phyloP scores from a whole-genome alignment of 164 flowering plant species.

The Malania oleifera region DNA sequence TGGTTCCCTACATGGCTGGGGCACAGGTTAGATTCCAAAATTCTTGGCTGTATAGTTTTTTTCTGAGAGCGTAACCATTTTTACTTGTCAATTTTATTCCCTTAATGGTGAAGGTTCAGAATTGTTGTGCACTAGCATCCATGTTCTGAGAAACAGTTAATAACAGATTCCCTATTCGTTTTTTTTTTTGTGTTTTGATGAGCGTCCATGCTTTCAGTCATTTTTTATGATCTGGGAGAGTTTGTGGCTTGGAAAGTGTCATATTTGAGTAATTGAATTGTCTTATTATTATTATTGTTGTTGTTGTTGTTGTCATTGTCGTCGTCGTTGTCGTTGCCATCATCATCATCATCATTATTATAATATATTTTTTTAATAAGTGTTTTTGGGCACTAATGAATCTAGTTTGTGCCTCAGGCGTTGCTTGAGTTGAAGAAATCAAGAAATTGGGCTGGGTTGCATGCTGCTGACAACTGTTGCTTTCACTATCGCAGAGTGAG shows the following conservation, averaged over 20 bases:
- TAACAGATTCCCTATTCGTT: not conserved
- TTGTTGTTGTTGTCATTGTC: too few relatives aligned
- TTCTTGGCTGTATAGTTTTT: not conserved
- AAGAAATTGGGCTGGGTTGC: constrained; percentile 72
- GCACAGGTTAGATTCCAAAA: constrained; percentile 50
- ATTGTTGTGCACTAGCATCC: too few relatives aligned
- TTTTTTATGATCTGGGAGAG: not conserved
- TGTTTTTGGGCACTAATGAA: not conserved
- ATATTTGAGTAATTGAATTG: too few relatives aligned
- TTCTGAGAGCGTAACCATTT: not conserved
- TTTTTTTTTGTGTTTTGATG: not conserved
- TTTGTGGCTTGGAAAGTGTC: too few relatives aligned
- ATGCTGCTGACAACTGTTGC: constrained; percentile 85
- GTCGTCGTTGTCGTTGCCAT: too few relatives aligned
- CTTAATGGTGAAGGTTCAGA: not conserved
- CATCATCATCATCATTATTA: not conserved
- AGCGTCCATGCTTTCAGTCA: not conserved
- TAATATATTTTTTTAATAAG: not conserved
- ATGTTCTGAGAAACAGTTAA: not conserved
- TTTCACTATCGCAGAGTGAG: constrained; percentile 87
- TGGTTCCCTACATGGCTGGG: constrained; percentile 64
- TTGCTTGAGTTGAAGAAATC: constrained; percentile 47
- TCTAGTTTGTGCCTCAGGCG: constrained; percentile 36
- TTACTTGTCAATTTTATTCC: not conserved
- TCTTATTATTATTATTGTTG: too few relatives aligned